Base-by-base conservation (phyloP, 352 stramenopile genomes). In the Globisporangium abappressorium region DNA sequence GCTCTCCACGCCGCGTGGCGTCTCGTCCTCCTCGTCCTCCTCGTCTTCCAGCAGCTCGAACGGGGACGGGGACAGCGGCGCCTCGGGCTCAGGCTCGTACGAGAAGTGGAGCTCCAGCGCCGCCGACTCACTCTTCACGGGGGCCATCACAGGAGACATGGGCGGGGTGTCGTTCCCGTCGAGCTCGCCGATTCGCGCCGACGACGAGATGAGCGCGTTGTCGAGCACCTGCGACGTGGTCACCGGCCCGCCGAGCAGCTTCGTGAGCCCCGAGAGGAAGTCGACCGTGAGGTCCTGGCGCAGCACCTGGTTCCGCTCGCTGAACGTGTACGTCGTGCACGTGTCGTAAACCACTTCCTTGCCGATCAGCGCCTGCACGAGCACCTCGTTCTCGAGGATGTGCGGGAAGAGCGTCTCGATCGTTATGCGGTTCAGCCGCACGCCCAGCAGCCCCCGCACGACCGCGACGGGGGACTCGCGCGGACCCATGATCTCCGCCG, bases 341-440 rank as follows among this genome's bases (percentile, higher is more conserved):
- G 76, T 85, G 58, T 79, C 72, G 66, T 91, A 91, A 30, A 77
- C 67, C 30, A 90, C 74, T 26, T 84, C 63, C 18, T 74, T 64
- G 36, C 74, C 77, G n/a, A 92, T 68, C 20, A 94, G 74, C 28
- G 71, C 65, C 72, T 90, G 79, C 38, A 87, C 75, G 22, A 92
- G 67, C 62, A 66, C 60, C 53, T 92, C 82, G 62, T 91, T 77
- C 5, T 57, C 49, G 1, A 93, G 41, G 15, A 90, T 74, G 61
- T 89, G 72, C 15, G 85, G 85, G 65, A 92, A 93, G 38, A 93
- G 68, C n/a, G 78, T 66, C 47, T 89, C 82, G 46, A 93, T 83
- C 9, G 82, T 87, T 18, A 61, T 51, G 54, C 81, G 82, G 63
- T 74, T 90, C 41, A 90, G 62, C 1, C 72, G 79, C 24, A 93